Evolutionary conservation across 2,329 filamentous ascomycete genomes (phyloP).

Genomic region (Verticillium zaregamsianum): DNA sequence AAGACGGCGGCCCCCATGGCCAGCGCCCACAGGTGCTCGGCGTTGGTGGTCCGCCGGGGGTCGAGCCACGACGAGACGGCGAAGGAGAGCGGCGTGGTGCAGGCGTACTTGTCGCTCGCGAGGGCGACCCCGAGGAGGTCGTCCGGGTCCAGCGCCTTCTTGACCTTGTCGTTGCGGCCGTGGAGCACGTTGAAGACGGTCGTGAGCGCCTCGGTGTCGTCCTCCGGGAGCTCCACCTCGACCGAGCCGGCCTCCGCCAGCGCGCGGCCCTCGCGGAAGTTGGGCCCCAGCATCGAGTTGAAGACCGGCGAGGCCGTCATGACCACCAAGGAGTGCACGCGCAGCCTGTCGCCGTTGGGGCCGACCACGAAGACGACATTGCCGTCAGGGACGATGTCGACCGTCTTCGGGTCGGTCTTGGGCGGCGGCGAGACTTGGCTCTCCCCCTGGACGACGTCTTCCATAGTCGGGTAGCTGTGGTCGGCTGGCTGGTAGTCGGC

Average conservation of each 20-base stretch:
- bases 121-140: constrained; percentile 21
- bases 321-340: constrained; percentile 3
- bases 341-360: background rate
- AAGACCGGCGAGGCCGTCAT: constrained; percentile 20
- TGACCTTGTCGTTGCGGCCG: constrained; percentile 17
- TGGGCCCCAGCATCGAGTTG: constrained; percentile 17
- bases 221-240: constrained; percentile 21
- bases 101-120: constrained; percentile 21
- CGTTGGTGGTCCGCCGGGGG: too few species aligned
- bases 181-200: constrained; percentile 27
- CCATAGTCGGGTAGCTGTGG: too few species aligned
- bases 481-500: too few species aligned
- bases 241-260: constrained; percentile 6
- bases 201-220: constrained; percentile 23
- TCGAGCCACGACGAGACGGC: background rate
- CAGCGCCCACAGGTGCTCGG: background rate
- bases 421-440: too few species aligned
- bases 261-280: constrained; percentile 15
- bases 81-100: constrained; percentile 3
- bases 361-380: background rate
- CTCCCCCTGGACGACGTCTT: too few species aligned
- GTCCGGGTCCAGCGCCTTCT: constrained; percentile 15
- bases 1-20: background rate
- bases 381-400: background rate
- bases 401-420: background rate